phyloP scores from a whole-genome alignment of 2,329 filamentous ascomycete species.

The Arthrocladium fulminans region DNA sequence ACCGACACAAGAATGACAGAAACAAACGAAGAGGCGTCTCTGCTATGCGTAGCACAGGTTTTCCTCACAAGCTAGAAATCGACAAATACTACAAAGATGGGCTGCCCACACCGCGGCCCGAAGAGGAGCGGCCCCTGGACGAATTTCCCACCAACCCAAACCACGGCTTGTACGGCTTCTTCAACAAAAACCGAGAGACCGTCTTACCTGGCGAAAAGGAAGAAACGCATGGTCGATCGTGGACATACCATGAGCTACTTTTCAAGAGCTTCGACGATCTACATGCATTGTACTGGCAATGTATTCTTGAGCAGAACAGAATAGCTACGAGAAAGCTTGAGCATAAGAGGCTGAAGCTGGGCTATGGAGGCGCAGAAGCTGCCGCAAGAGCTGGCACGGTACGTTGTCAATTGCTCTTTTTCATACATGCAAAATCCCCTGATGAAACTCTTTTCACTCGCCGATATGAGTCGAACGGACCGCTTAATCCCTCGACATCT shows the following conservation, averaged over 20 bases:
- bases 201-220: constrained; percentile 65
- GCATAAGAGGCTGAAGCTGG: constrained; percentile 56
- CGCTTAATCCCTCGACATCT: constrained; percentile 22
- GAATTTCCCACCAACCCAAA: constrained; percentile 50
- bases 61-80: constrained; percentile 64
- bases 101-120: constrained; percentile 60
- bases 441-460: constrained; percentile 27
- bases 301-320: constrained; percentile 80
- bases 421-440: neutral
- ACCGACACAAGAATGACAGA: constrained; percentile 52
- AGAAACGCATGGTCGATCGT: constrained; percentile 64
- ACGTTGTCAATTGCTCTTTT: constrained; percentile 28
- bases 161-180: constrained; percentile 91
- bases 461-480: constrained; percentile 26
- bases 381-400: constrained; percentile 58
- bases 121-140: constrained; percentile 41
- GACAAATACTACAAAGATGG: constrained; percentile 43
- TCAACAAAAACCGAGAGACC: constrained; percentile 60
- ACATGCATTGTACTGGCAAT: constrained; percentile 89
- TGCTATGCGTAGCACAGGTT: constrained; percentile 66
- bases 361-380: constrained; percentile 65
- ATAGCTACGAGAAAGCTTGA: constrained; percentile 70
- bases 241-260: constrained; percentile 77
- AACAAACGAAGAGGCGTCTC: constrained; percentile 77
- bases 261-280: constrained; percentile 90